Percentiles rank a stretch among this genome's conserved stretches.
Conservation (phyloP, 164 flowering plant genomes). For the Cinnamomum micranthum region DNA sequence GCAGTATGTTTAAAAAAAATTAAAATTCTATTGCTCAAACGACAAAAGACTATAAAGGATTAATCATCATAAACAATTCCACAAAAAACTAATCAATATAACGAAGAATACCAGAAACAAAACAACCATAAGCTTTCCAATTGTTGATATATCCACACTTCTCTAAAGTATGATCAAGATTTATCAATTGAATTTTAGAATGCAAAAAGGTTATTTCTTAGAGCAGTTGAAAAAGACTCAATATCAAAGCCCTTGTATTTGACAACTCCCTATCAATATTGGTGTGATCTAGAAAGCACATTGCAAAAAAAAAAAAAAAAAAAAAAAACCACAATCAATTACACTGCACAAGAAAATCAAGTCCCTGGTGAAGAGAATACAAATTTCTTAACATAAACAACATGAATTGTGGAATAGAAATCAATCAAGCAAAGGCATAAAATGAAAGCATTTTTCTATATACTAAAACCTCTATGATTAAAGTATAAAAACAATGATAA, state of each 20-base stretch:
- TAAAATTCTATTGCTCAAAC: too few species aligned
- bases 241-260: conserved; percentile 30
- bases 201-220: too few species aligned
- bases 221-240: too few species aligned
- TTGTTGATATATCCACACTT: not conserved
- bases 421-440: not conserved
- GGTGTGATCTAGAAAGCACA: conserved; percentile 43
- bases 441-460: too few species aligned
- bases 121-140: not conserved
- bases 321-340: not conserved
- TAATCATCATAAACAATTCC: not conserved
- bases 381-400: not conserved
- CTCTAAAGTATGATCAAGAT: not conserved
- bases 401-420: too few species aligned
- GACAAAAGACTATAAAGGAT: too few species aligned
- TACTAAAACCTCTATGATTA: too few species aligned
- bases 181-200: too few species aligned
- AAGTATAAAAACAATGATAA: too few species aligned
- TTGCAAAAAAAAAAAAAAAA: too few species aligned
- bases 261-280: conserved; percentile 38
- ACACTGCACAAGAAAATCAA: not conserved
- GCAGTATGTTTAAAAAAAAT: too few species aligned
- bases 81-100: conserved; percentile 2
- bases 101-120: not conserved
- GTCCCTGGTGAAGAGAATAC: not conserved